Evolutionary conservation across 2,329 filamentous ascomycete species (phyloP).

Genomic region (Albifimbria verrucaria): DNA sequence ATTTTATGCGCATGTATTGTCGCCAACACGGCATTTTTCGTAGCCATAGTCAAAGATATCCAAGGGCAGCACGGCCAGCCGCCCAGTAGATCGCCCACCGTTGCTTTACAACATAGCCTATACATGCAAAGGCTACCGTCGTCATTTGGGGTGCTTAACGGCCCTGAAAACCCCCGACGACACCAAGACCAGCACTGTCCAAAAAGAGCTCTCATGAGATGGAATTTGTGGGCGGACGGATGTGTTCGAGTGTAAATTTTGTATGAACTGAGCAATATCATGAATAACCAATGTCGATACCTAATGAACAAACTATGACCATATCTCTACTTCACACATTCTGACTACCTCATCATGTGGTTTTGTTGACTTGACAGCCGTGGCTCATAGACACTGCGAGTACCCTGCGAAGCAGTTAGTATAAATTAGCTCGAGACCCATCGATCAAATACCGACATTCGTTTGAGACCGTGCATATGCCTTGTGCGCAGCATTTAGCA

Average conservation of each 20-base stretch:
- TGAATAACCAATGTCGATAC: no score
- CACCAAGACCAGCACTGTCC: neutral
- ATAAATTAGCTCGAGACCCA: neutral
- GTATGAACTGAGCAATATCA: no score
- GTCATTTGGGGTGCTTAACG: neutral
- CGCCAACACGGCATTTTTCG: conserved; percentile 27
- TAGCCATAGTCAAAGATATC: conserved; percentile 22
- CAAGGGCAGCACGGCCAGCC: conserved; percentile 17
- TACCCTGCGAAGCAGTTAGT: neutral
- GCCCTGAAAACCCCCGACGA: neutral
- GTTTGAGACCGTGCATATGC: neutral
- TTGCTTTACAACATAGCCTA: conserved; percentile 4
- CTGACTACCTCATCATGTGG: no score
- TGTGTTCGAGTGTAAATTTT: neutral
- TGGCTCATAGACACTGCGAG: neutral
- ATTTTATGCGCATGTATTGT: conserved; percentile 29
- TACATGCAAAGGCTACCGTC: conserved; percentile 9
- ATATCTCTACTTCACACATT: no score
- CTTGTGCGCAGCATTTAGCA: neutral
- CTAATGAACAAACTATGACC: no score
- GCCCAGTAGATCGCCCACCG: neutral
- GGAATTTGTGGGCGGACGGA: neutral
- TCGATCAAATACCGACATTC: neutral
- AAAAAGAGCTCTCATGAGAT: neutral
- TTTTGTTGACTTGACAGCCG: neutral